Percentiles rank a stretch among this genome's conserved stretches.
These are phyloP conservation scores for Gynochthodes officinalis DNA, from an alignment of 257 asterid species.

Conservation along the genomic window DNA sequence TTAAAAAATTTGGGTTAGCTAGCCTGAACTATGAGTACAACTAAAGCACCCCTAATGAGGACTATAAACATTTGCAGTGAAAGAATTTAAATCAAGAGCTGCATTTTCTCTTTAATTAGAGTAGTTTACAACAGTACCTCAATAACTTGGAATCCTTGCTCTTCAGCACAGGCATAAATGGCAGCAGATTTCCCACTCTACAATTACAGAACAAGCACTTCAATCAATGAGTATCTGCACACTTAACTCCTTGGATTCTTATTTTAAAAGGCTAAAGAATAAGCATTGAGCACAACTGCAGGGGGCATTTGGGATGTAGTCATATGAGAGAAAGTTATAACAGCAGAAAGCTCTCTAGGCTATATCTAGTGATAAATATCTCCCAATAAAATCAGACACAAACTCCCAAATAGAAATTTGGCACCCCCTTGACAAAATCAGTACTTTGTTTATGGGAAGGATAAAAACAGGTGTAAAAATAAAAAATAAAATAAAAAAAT, in stretches of 20 bases:
- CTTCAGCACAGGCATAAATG: conserved; percentile 93
- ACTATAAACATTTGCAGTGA: neutral
- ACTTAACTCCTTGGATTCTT: neutral
- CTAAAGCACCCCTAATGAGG: neutral
- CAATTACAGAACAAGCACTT: conserved; percentile 25
- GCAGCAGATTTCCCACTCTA: conserved; percentile 99
- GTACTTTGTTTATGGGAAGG: neutral
- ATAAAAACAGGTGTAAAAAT: neutral
- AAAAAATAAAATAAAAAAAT: neutral
- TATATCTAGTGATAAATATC: neutral
- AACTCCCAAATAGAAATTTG: neutral
- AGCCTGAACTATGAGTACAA: neutral
- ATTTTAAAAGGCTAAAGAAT: neutral
- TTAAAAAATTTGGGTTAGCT: neutral
- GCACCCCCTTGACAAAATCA: neutral
- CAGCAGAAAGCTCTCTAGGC: conserved; percentile 2
- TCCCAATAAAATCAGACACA: neutral
- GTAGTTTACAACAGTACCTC: conserved; percentile 51
- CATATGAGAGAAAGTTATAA: neutral
- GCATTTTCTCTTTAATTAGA: neutral
- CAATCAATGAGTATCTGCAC: conserved; percentile 5
- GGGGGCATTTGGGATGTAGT: neutral
- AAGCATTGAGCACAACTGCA: neutral
- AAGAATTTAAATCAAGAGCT: neutral
- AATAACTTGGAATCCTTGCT: conserved; percentile 90